phyloP scores from a whole-genome alignment of 2,329 filamentous ascomycete genomes.

The Pestalotiopsis sp. region DNA sequence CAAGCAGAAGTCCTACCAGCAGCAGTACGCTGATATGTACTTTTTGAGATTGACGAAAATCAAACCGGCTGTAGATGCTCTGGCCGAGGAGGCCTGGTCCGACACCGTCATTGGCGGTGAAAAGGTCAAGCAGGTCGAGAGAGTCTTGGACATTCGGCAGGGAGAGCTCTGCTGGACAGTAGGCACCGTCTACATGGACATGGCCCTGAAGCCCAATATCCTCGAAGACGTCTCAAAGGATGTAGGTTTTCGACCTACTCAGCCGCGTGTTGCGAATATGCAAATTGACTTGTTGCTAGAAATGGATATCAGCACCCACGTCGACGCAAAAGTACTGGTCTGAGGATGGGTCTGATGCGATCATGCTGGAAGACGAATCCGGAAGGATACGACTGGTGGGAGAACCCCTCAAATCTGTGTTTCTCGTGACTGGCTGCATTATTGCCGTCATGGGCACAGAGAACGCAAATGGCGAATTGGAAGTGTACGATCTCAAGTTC shows the following conservation, averaged over 20 bases:
- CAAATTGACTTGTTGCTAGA: conserved; percentile 38
- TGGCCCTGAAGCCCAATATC: conserved; percentile 94
- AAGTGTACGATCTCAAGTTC: conserved; percentile 86
- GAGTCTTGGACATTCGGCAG: conserved; percentile 93
- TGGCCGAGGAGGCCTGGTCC: conserved; percentile 76
- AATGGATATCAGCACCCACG: conserved; percentile 85
- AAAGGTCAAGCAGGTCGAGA: conserved; percentile 73
- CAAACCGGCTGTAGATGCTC: conserved; percentile 77
- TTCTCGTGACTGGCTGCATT: conserved; percentile 90
- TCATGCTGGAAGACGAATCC: conserved; percentile 95
- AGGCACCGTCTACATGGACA: conserved; percentile 96
- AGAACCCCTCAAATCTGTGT: conserved; percentile 62
- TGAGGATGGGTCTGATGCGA: conserved; percentile 59
- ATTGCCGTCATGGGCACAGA: conserved; percentile 95
- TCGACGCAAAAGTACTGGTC: conserved; percentile 76
- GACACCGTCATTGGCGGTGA: conserved; percentile 79
- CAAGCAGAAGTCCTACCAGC: conserved; percentile 75
- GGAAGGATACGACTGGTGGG: conserved; percentile 83
- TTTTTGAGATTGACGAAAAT: conserved; percentile 87
- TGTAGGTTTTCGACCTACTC: conserved; percentile 46
- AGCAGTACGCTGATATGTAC: conserved; percentile 98
- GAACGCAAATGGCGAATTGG: conserved; percentile 87
- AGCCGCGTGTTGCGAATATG: conserved; percentile 10
- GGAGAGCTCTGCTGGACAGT: conserved; percentile 94
- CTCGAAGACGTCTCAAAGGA: conserved; percentile 94